A percentile compares a stretch with the other conserved stretches of the same genome.
Conservation (phyloP, 75 land plant species). For the Cupressus sempervirens region DNA sequence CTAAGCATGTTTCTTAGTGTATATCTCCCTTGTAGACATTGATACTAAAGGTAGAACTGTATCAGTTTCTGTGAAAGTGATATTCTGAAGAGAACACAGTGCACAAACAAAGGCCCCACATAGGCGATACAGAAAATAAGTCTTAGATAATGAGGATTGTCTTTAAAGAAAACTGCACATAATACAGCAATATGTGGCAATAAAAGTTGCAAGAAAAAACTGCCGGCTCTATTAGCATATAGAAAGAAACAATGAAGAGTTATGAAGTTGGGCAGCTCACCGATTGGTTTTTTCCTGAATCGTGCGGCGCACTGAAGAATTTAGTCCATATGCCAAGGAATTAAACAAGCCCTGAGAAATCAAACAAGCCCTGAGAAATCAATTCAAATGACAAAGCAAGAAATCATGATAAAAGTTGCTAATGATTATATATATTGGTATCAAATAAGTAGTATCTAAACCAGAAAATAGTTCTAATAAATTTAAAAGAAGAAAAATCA, state of each 20-base stretch:
- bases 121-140: background rate
- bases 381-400: background rate
- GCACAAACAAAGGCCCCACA: background rate
- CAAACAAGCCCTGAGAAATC: constrained; percentile 56
- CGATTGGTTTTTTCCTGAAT: constrained; percentile 62
- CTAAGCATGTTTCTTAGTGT: background rate
- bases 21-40: background rate
- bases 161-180: background rate
- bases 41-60: background rate
- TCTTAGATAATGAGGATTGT: background rate
- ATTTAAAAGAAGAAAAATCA: background rate
- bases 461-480: background rate
- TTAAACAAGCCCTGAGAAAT: constrained; percentile 74
- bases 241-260: background rate
- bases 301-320: constrained; percentile 82
- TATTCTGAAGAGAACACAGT: background rate
- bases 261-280: constrained; percentile 41
- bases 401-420: background rate
- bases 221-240: background rate
- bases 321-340: constrained; percentile 91
- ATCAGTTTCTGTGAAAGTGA: background rate
- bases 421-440: background rate
- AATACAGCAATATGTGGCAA: background rate
- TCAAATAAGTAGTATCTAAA: background rate
- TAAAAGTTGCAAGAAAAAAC: background rate